These are phyloP conservation scores for Cutaneotrichosporon spelunceum DNA, from an alignment of 1,284 basidiomycete species.

Conservation along the genomic window DNA sequence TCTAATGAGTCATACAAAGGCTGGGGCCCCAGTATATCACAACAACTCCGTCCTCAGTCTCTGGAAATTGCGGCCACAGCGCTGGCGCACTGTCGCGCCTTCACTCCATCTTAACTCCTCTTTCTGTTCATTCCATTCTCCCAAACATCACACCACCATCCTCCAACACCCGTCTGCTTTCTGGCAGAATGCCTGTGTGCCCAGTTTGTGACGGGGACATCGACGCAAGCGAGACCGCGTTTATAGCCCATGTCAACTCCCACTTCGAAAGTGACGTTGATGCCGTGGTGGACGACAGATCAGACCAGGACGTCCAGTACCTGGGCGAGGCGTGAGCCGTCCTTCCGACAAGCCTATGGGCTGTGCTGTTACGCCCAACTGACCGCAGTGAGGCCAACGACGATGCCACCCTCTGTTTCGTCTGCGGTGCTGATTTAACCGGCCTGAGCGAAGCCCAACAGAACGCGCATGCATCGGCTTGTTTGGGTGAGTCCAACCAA, in stretches of 20 bases:
- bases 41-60: not conserved
- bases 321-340: slow-evolving; percentile 6
- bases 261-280: slow-evolving; percentile 28
- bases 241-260: slow-evolving; percentile 39
- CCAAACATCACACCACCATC: not conserved
- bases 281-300: not conserved
- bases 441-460: slow-evolving; percentile 17
- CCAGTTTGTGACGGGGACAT: slow-evolving; percentile 33
- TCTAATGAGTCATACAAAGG: not conserved
- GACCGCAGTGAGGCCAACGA: not conserved
- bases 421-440: slow-evolving; percentile 31
- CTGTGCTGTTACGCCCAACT: not conserved
- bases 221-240: slow-evolving; percentile 29
- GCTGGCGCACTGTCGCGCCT: no score
- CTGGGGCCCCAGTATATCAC: not conserved
- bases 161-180: not conserved
- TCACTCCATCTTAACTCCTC: not conserved
- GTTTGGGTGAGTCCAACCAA: slow-evolving; percentile 26
- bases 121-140: not conserved
- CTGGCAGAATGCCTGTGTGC: slow-evolving; percentile 24
- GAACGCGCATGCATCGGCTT: slow-evolving; percentile 32
- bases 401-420: slow-evolving; percentile 23
- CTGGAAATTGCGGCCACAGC: not conserved
- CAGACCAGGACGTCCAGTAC: slow-evolving; percentile 2
- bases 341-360: not conserved